Evolutionary conservation across 768 basidiomycete species (phyloP).

Genomic region (Tremella fuciformis): DNA sequence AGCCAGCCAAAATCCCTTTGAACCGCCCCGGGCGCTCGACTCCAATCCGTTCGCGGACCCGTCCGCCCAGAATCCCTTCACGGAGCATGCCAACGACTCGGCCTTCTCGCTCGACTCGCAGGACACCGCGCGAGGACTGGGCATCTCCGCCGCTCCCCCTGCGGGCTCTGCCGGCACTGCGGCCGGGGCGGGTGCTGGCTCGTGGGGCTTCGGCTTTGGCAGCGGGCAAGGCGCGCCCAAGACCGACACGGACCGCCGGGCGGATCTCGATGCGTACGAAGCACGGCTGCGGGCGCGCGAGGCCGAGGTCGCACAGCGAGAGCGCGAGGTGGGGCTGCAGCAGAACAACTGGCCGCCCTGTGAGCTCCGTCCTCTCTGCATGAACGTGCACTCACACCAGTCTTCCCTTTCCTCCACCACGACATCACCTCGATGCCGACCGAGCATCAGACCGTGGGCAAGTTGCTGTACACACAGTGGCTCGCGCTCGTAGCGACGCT

Average conservation of each 20-base stretch:
- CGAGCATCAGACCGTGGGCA: constrained; percentile 81
- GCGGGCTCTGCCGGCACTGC: not conserved
- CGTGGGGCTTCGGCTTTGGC: constrained; percentile 19
- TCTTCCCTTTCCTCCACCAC: constrained; percentile 92
- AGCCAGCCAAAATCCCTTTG: constrained; percentile 25
- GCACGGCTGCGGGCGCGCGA: constrained; percentile 41
- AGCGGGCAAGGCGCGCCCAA: not conserved
- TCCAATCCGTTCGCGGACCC: constrained; percentile 43
- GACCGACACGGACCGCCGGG: constrained; percentile 5
- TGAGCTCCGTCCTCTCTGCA: constrained; percentile 53
- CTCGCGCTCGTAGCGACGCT: constrained; percentile 78
- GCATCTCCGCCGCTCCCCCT: not conserved
- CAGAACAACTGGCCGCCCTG: constrained; percentile 96
- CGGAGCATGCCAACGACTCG: constrained; percentile 37
- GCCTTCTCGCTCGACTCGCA: constrained; percentile 43
- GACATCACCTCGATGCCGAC: constrained; percentile 58
- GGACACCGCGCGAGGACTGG: constrained; percentile 23
- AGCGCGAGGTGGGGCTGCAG: constrained; percentile 64
- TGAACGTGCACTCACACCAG: constrained; percentile 54
- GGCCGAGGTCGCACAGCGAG: constrained; percentile 71
- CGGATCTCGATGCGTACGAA: constrained; percentile 28
- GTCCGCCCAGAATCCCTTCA: constrained; percentile 35
- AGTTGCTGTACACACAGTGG: constrained; percentile 89
- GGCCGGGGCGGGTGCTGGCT: constrained; percentile 5
- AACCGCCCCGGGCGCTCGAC: constrained; percentile 30